phyloP scores from a whole-genome alignment of 805 yeast genomes.

The Candida sonorensis region DNA sequence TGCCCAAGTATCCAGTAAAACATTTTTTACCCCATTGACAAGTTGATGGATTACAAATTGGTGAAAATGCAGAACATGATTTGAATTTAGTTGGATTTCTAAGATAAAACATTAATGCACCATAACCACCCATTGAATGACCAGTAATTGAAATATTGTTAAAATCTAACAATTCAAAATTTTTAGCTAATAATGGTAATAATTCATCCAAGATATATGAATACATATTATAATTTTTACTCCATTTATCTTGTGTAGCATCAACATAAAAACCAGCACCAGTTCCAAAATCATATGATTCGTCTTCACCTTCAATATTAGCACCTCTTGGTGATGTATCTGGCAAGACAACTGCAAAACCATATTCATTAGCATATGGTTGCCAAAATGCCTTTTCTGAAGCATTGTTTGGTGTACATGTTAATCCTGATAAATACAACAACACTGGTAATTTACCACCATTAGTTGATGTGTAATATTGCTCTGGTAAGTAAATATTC shows the following conservation, averaged over 20 bases:
- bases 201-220: constrained; percentile 74
- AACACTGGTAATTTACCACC: constrained; percentile 62
- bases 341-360: constrained; percentile 86
- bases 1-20: constrained; percentile 72
- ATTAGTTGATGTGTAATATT: constrained; percentile 32
- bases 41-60: constrained; percentile 72
- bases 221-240: constrained; percentile 76
- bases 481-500: constrained; percentile 73
- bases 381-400: constrained; percentile 89
- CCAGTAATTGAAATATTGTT: constrained; percentile 74
- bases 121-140: constrained; percentile 98
- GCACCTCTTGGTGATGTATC: constrained; percentile 96
- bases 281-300: constrained; percentile 80
- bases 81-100: constrained; percentile 65
- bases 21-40: constrained; percentile 88
- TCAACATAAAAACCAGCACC: constrained; percentile 95
- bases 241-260: constrained; percentile 71
- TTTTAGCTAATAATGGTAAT: constrained; percentile 40
- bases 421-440: constrained; percentile 78
- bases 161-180: constrained; percentile 50
- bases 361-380: constrained; percentile 70
- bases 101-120: constrained; percentile 67
- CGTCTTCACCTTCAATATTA: constrained; percentile 60
- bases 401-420: constrained; percentile 91
- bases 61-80: constrained; percentile 86